phyloP scores from a whole-genome alignment of 495 filamentous ascomycete genomes.

The Neurospora sublineolata region DNA sequence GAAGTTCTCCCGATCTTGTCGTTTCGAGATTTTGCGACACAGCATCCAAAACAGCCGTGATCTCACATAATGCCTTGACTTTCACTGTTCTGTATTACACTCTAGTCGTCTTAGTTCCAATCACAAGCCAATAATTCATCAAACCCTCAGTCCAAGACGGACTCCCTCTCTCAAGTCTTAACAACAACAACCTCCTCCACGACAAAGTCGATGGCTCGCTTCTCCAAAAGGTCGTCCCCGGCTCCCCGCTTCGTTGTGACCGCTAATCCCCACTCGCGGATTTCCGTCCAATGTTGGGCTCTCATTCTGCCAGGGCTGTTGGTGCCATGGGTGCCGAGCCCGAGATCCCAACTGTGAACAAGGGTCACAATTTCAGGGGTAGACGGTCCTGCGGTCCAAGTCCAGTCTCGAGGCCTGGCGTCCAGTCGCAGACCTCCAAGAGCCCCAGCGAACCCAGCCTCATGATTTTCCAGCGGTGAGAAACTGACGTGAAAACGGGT shows the following conservation, averaged over 20 bases:
- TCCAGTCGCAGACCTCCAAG: neutral
- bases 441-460: neutral
- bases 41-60: neutral
- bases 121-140: neutral
- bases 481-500: neutral
- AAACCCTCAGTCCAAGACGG: neutral
- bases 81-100: neutral
- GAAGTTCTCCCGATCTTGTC: neutral
- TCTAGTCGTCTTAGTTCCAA: neutral
- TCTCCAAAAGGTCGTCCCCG: neutral
- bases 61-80: neutral
- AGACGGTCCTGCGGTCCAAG: neutral
- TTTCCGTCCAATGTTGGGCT: neutral
- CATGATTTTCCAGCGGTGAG: neutral
- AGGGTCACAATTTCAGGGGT: neutral
- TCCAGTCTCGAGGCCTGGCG: neutral
- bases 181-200: neutral
- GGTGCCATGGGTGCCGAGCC: neutral
- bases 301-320: neutral
- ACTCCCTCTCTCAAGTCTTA: neutral
- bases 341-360: neutral
- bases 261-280: neutral
- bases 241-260: neutral
- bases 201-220: neutral
- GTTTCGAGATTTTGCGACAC: neutral